These are phyloP conservation scores for Amauroascus niger DNA, from an alignment of 2,329 filamentous ascomycete genomes.

Conservation along the genomic window DNA sequence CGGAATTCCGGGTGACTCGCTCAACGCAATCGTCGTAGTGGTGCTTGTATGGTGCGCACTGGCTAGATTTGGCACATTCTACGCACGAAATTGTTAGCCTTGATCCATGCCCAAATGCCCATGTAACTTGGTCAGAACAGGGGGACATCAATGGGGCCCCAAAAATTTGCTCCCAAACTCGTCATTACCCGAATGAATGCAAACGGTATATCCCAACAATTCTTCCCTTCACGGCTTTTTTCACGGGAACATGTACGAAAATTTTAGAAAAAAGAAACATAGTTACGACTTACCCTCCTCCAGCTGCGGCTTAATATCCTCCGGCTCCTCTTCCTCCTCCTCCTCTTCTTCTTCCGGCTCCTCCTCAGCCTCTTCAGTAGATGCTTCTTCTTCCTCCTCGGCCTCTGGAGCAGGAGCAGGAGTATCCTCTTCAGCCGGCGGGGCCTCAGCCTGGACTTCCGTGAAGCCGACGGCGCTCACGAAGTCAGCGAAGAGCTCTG, in stretches of 20 bases:
- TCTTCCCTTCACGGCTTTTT: no score
- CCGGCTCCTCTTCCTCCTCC: slow-evolving; percentile 67
- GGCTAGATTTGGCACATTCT: slow-evolving; percentile 84
- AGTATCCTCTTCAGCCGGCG: slow-evolving; percentile 40
- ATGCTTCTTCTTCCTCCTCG: slow-evolving; percentile 47
- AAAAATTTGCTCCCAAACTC: no score
- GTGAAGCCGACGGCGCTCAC: slow-evolving; percentile 56
- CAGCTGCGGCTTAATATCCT: slow-evolving; percentile 77
- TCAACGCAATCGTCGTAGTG: slow-evolving; percentile 98
- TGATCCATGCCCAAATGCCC: no score
- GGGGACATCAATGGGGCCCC: neutral
- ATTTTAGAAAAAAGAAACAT: neutral
- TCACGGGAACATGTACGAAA: neutral
- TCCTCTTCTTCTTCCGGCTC: slow-evolving; percentile 60
- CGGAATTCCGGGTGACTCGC: slow-evolving; percentile 63
- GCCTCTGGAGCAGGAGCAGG: slow-evolving; percentile 28
- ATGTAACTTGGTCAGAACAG: neutral
- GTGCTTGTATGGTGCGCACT: slow-evolving; percentile 85
- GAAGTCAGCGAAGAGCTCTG: slow-evolving; percentile 55
- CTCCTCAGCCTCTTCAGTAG: slow-evolving; percentile 43
- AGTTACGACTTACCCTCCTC: slow-evolving; percentile 69
- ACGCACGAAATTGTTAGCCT: neutral
- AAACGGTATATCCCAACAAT: no score
- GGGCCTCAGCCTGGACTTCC: slow-evolving; percentile 53
- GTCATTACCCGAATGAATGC: no score